Evolutionary conservation across 192 early-diverging fungal species (phyloP).

Genomic region (Backusella liffmaniae): DNA sequence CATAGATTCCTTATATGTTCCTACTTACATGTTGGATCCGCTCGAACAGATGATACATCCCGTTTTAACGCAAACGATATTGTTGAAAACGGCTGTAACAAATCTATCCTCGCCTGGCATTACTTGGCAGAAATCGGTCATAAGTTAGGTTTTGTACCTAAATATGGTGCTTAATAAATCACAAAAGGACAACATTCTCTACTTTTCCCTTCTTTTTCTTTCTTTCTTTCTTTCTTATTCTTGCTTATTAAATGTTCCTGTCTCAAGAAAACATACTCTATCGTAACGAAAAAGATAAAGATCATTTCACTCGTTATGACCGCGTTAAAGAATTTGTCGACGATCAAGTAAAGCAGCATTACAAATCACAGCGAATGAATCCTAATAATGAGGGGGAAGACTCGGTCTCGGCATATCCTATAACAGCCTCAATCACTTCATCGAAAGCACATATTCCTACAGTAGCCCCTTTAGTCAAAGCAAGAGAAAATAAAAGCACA

Average conservation of each 20-base stretch:
- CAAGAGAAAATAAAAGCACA: background rate
- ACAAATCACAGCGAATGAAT: background rate
- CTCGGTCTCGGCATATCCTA: background rate
- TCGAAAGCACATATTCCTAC: background rate
- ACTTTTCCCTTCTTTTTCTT: background rate
- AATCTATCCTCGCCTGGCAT: constrained; percentile 26
- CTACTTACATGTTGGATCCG: constrained; percentile 14
- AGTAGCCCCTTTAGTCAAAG: background rate
- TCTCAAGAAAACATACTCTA: background rate
- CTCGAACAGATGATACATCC: background rate
- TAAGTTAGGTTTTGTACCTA: constrained; percentile 28
- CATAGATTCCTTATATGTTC: constrained; percentile 4
- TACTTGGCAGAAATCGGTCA: constrained; percentile 24
- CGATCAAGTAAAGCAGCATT: background rate
- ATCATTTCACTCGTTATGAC: background rate
- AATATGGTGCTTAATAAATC: constrained; percentile 26
- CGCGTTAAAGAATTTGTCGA: background rate
- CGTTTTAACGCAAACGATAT: constrained; percentile 15
- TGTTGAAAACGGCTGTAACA: constrained; percentile 11
- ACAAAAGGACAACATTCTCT: background rate
- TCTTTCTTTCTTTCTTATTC: background rate
- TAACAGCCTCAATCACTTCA: background rate
- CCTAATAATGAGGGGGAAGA: background rate
- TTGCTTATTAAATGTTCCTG: background rate
- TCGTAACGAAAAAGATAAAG: background rate